phyloP scores from a whole-genome alignment of 2,329 filamentous ascomycete species.

The Exophiala bonariae region DNA sequence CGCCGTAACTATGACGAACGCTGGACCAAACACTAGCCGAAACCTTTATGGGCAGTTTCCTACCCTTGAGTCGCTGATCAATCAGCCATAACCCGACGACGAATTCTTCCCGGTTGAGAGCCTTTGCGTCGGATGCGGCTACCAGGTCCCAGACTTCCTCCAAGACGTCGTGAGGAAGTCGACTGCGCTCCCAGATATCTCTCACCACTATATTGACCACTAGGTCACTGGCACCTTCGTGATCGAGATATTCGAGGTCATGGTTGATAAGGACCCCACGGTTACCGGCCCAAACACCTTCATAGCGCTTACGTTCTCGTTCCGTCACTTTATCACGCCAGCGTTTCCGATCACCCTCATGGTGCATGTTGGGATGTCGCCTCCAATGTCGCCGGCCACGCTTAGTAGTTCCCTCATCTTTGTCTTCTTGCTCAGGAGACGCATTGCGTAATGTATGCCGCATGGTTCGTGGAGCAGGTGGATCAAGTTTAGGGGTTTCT shows the following conservation, averaged over 20 bases:
- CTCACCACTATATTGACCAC: slow-evolving; percentile 48
- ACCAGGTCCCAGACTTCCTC: slow-evolving; percentile 50
- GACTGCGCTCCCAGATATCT: slow-evolving; percentile 51
- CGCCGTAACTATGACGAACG: slow-evolving; percentile 40
- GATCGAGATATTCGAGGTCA: slow-evolving; percentile 8
- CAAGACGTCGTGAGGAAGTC: slow-evolving; percentile 38
- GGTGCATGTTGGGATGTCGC: slow-evolving; percentile 49
- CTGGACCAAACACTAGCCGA: slow-evolving; percentile 50
- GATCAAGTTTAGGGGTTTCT: slow-evolving; percentile 11
- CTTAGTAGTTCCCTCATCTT: slow-evolving; percentile 31
- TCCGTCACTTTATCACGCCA: slow-evolving; percentile 47
- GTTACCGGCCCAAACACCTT: slow-evolving; percentile 53
- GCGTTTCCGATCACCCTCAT: slow-evolving; percentile 48
- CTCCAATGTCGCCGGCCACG: slow-evolving; percentile 36
- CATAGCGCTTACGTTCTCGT: slow-evolving; percentile 48
- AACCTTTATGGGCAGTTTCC: slow-evolving; percentile 46
- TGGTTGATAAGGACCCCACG: slow-evolving; percentile 36
- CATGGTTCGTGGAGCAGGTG: slow-evolving; percentile 28
- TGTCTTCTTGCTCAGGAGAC: slow-evolving; percentile 36
- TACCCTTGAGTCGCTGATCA: slow-evolving; percentile 48
- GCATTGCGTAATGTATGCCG: slow-evolving; percentile 44
- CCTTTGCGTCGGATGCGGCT: slow-evolving; percentile 30
- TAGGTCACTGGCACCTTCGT: slow-evolving; percentile 18
- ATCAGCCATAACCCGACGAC: slow-evolving; percentile 53
- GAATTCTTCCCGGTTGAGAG: slow-evolving; percentile 47